Base-by-base conservation (phyloP, 2,329 filamentous ascomycete genomes). In the Neophaeococcomyces aloes region DNA sequence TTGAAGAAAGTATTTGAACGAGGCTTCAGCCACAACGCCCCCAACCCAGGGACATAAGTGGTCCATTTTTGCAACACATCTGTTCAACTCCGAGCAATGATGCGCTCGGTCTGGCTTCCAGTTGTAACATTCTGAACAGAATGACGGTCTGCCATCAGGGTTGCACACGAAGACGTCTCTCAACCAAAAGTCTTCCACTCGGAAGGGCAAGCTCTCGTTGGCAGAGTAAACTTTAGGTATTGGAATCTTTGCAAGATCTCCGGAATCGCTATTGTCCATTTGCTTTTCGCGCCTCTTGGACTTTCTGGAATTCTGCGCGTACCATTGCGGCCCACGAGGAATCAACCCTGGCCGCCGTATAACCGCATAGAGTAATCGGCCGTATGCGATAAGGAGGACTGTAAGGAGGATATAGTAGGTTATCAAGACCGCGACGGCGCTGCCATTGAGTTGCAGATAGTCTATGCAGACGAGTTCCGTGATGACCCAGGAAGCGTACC, bases 41-140 rank as follows among this genome's bases (percentile, higher is more conserved):
- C 89, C 89, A n/a, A 94, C 88, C 78, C 79, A 96, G 0, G 89
- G 91, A 57, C 91, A 98, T 56, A 88, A 91, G 59, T 96, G 89
- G 51, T 96, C 89, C 83, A 95, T 91, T 57, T 91, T 91, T 31
- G 75, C 68, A 17, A 94, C 83, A 57, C 89, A 96, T 33, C 86
- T 74, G 38, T 78, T 78, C 10, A 91, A 68, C 58, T 94, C 85
- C 41, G 80, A 80, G 57, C 83, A 93, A 62, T 96, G 89, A 59
- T 94, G 87, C 2, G 83, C 76, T 3, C 89, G 75, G 57, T 95
- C 89, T 0, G 83, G 79, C 62, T 95, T 96, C 78, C 84, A 94
- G 51, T 82, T 85, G 44, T 76, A 76, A 60, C 89, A 98, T 41
- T 77, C 75, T 3, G 79, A 80, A 64, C 89, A 98, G 79, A 86